Evolutionary conservation across 2,329 filamentous ascomycete species (phyloP).

Genomic region (Trichoderma oligosporum): DNA sequence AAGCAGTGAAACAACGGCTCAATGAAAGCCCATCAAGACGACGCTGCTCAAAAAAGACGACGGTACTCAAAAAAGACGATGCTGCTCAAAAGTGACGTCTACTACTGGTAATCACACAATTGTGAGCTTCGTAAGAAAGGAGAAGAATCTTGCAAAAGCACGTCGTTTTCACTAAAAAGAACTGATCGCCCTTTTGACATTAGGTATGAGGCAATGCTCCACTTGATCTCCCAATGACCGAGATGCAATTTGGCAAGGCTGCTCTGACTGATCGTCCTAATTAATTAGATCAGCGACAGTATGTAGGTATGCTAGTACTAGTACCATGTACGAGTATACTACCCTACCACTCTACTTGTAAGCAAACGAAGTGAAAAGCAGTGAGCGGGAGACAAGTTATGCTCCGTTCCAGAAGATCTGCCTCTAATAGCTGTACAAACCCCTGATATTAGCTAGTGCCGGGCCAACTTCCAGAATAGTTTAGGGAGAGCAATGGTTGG

Average conservation of each 20-base stretch:
- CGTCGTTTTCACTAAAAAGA: background rate
- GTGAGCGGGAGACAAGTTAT: background rate
- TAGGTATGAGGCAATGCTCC: conserved; percentile 1
- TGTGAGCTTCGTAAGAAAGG: too few relatives aligned
- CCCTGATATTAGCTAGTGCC: conserved; percentile 17
- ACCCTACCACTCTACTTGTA: too few relatives aligned
- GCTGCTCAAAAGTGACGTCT: background rate
- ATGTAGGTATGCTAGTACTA: too few relatives aligned
- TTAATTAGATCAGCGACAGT: background rate
- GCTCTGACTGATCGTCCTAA: background rate
- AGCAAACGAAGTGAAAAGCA: background rate
- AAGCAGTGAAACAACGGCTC: conserved; percentile 1
- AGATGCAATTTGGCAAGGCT: background rate
- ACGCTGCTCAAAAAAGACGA: background rate
- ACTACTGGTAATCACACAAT: background rate
- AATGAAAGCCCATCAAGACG: background rate
- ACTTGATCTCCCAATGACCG: conserved; percentile 4
- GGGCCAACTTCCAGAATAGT: conserved; percentile 21
- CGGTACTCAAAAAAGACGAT: background rate
- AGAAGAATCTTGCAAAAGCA: background rate
- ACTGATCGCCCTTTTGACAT: conserved; percentile 1
- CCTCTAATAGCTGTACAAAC: conserved; percentile 11
- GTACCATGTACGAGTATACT: too few relatives aligned
- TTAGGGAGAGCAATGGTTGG: conserved; percentile 15
- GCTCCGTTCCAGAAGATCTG: conserved; percentile 20